Evolutionary conservation across 495 filamentous ascomycete genomes (phyloP).

Genomic region (Arthonia radiata): DNA sequence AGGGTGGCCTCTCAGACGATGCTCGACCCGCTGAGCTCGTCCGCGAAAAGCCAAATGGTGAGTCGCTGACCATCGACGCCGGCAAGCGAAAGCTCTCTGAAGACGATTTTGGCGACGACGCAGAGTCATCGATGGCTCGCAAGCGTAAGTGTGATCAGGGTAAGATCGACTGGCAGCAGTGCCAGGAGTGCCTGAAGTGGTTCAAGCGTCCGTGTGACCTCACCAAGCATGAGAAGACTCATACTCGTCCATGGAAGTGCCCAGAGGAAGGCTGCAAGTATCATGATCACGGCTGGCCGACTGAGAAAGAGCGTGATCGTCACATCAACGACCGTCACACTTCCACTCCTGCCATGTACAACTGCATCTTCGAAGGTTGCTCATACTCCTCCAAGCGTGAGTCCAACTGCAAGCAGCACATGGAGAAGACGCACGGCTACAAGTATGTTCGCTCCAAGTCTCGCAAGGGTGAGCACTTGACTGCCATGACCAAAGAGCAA

Average conservation of each 20-base stretch:
- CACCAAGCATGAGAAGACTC: conserved; percentile 93
- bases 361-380: conserved; percentile 67
- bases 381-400: conserved; percentile 85
- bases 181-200: conserved; percentile 46
- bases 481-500: too few species aligned
- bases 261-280: conserved; percentile 60
- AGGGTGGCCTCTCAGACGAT: conserved; percentile 52
- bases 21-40: conserved; percentile 59
- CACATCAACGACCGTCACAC: conserved; percentile 93
- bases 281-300: conserved; percentile 69
- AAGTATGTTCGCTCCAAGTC: conserved; percentile 75
- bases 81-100: conserved; percentile 22
- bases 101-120: conserved; percentile 41
- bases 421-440: conserved; percentile 94
- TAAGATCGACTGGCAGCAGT: conserved; percentile 13
- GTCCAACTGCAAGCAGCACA: conserved; percentile 97
- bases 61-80: conserved; percentile 46
- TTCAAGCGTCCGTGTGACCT: conserved; percentile 85
- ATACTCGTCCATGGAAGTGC: conserved; percentile 90
- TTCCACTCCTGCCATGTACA: conserved; percentile 43
- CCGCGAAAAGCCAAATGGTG: conserved; percentile 43
- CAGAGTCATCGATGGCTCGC: conserved; percentile 68
- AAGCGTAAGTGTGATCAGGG: conserved; percentile 49
- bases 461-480: conserved; percentile 21
- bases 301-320: conserved; percentile 88